These are phyloP conservation scores for Nakataea oryzae DNA, from an alignment of 2,329 filamentous ascomycete species.

Conservation along the genomic window DNA sequence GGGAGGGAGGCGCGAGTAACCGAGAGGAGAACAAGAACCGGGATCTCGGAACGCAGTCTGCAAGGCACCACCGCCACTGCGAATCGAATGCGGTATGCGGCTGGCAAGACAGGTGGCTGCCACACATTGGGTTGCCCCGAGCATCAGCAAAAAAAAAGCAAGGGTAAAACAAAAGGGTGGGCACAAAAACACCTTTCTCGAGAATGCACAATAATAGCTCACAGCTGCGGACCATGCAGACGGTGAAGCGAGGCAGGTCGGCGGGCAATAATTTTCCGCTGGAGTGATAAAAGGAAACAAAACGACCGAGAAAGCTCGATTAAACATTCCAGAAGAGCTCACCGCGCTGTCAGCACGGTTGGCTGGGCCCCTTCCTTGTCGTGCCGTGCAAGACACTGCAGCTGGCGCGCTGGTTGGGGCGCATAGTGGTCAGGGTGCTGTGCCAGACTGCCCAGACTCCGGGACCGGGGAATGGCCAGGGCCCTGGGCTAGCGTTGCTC, in stretches of 20 bases:
- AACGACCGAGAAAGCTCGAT: neutral
- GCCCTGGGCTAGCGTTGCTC: neutral
- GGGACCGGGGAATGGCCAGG: neutral
- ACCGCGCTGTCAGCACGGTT: neutral
- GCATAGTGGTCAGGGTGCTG: neutral
- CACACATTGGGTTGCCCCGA: neutral
- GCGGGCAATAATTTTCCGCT: neutral
- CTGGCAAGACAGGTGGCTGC: neutral
- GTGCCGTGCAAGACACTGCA: neutral
- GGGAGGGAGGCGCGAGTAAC: neutral
- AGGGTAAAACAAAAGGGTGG: neutral
- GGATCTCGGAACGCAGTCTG: neutral
- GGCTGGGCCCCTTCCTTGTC: neutral
- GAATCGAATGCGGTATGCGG: neutral
- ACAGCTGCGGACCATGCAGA: neutral
- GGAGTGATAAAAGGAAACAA: neutral
- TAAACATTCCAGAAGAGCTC: neutral
- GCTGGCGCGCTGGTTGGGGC: neutral
- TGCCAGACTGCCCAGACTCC: neutral
- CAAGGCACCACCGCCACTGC: neutral
- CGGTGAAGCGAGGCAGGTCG: neutral
- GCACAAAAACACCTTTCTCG: neutral
- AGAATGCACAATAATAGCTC: neutral
- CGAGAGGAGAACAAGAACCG: neutral
- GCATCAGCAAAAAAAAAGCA: neutral